Base-by-base conservation (phyloP, 768 basidiomycete species). In the Pluteus cervinus region DNA sequence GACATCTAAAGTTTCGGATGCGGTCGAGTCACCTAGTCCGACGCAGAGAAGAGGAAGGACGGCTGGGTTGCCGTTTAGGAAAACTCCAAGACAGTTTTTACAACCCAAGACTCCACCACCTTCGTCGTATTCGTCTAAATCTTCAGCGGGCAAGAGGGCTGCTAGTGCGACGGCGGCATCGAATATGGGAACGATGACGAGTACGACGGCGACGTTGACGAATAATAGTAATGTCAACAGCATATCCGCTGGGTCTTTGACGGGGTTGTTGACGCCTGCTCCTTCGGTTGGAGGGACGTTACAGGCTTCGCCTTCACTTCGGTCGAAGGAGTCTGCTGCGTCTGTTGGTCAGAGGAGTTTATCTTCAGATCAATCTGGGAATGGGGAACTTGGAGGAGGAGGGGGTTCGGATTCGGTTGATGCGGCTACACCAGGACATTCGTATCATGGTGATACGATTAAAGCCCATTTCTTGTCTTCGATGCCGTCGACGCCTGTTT, bases 281-380 rank as follows among this genome's bases (percentile, higher is more conserved):
- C 64, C 73, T n/a, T 81, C 82, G 5, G 60, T 61, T 20, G 68
- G 65, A 9, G 65, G 68, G 14, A 63, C 65, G 8, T 46, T 61
- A 18, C 58, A 66, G 1, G 57, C 69, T 37, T 69, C 81, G 11
- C 86, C 79, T 14, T 88, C 86, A 8, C 62, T 90, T 45, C 86
- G 77, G 56, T 86, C 85, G 29, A 88, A 86, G 57, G 80, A 86
- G 51, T 87, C 86, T 0, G 80, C 80, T 5, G 62, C 71, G 29
- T 89, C 87, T 2, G 76, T 88, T 32, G 81, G 81, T 21, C 73
- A 75, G 12, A 75, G 71, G 39, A 84, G 83, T 47, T 68, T 74
- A 36, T 83, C 84, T 3, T 86, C 83, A 8, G 86, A 81, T 43
- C 74, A 78, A 43, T 83, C 82, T 21, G 57, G 61, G 36, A 79